Conservation (phyloP, 768 basidiomycete species). For the Rossbeevera mucosa region DNA sequence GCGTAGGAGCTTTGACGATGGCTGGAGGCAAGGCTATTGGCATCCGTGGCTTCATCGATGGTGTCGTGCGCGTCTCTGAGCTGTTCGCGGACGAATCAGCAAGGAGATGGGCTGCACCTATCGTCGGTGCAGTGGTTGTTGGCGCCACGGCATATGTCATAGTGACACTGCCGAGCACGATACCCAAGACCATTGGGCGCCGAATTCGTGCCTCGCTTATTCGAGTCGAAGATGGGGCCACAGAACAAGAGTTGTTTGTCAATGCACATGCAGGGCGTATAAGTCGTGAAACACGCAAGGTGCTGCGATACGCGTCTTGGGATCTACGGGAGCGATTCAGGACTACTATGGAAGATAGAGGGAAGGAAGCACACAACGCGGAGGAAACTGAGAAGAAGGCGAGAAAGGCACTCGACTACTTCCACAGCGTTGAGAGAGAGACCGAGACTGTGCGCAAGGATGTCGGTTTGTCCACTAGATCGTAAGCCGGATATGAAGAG, state of each 20-base stretch:
- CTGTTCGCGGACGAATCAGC: slow-evolving; percentile 75
- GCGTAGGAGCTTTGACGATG: slow-evolving; percentile 85
- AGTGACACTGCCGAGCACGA: slow-evolving; percentile 79
- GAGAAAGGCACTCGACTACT: slow-evolving; percentile 65
- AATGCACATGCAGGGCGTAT: slow-evolving; percentile 67
- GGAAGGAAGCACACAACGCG: slow-evolving; percentile 67
- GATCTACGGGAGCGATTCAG: slow-evolving; percentile 82
- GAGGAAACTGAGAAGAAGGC: slow-evolving; percentile 75
- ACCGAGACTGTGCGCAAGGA: slow-evolving; percentile 37
- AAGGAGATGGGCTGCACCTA: slow-evolving; percentile 83
- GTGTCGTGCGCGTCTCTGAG: slow-evolving; percentile 68
- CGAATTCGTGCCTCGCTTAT: slow-evolving; percentile 67
- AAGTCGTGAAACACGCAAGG: slow-evolving; percentile 85
- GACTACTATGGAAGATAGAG: slow-evolving; percentile 72
- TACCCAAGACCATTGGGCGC: slow-evolving; percentile 87
- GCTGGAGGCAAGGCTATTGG: slow-evolving; percentile 82
- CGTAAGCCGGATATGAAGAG: not conserved
- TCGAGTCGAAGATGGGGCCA: slow-evolving; percentile 40
- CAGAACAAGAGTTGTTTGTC: slow-evolving; percentile 55
- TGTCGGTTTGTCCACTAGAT: slow-evolving; percentile 16
- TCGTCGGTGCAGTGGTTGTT: slow-evolving; percentile 70
- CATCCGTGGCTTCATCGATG: slow-evolving; percentile 71
- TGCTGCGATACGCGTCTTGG: slow-evolving; percentile 86
- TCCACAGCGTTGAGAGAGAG: slow-evolving; percentile 48
- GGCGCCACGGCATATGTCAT: slow-evolving; percentile 79